Evolutionary conservation across 805 yeast species (phyloP).

Genomic region (Cyberlindnera mycetangii): DNA sequence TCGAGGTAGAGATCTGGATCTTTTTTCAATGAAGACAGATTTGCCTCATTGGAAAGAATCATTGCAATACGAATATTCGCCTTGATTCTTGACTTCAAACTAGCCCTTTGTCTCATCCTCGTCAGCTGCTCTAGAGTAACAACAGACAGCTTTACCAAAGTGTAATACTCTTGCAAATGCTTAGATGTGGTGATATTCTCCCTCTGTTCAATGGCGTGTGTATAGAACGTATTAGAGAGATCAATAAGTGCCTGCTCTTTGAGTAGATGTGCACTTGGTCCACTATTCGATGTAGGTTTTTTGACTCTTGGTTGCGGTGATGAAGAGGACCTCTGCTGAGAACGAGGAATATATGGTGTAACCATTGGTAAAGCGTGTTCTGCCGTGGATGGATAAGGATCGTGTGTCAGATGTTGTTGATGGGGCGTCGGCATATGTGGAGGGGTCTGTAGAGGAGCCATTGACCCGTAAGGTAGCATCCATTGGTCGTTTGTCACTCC

Average conservation of each 20-base stretch:
- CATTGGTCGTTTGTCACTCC: slow-evolving; percentile 1
- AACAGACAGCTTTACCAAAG: slow-evolving; percentile 30
- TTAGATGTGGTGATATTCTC: slow-evolving; percentile 18
- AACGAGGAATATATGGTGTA: not conserved
- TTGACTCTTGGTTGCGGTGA: not conserved
- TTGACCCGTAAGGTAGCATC: not conserved
- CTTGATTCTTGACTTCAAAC: slow-evolving; percentile 27
- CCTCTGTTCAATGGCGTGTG: slow-evolving; percentile 9
- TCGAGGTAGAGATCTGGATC: slow-evolving; percentile 16
- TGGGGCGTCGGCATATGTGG: not conserved
- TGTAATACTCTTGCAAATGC: slow-evolving; percentile 31
- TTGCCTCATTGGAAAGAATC: slow-evolving; percentile 21
- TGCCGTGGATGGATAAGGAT: too few relatives aligned
- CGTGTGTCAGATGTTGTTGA: not conserved
- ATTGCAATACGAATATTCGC: slow-evolving; percentile 28
- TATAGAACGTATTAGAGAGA: slow-evolving; percentile 12
- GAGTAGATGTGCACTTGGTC: not conserved
- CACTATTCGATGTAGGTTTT: not conserved
- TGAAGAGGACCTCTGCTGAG: not conserved
- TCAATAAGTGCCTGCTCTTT: slow-evolving; percentile 15
- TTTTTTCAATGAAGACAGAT: not conserved
- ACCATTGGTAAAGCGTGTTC: not conserved
- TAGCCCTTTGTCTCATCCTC: slow-evolving; percentile 28
- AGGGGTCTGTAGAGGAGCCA: not conserved
- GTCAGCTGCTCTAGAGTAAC: slow-evolving; percentile 21